Evolutionary conservation across 2,329 filamentous ascomycete genomes (phyloP).

Genomic region (Diaporthe batatas): DNA sequence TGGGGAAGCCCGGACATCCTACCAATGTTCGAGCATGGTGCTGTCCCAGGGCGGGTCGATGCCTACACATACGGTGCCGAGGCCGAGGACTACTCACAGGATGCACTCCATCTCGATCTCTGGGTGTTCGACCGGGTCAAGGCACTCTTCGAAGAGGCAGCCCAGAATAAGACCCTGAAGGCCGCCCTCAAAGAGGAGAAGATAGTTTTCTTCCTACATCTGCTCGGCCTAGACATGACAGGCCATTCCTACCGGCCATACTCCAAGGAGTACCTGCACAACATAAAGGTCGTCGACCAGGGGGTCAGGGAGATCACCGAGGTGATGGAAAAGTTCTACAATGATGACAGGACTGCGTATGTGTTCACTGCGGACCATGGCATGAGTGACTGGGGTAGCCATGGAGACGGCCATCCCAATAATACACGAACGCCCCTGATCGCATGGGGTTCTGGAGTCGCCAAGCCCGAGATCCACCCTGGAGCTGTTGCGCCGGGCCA

Average conservation of each 20-base stretch:
- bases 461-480: constrained; percentile 73
- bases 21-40: constrained; percentile 97
- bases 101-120: constrained; percentile 84
- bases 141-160: constrained; percentile 84
- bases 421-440: constrained; percentile 96
- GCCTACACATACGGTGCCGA: constrained; percentile 88
- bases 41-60: constrained; percentile 87
- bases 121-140: constrained; percentile 98
- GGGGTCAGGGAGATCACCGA: constrained; percentile 88
- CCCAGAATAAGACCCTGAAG: constrained; percentile 81
- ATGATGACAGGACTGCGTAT: constrained; percentile 87
- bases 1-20: constrained; percentile 99
- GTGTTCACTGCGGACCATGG: constrained; percentile 98
- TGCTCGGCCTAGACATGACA: constrained; percentile 91
- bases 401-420: constrained; percentile 96
- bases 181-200: constrained; percentile 83
- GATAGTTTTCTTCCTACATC: constrained; percentile 93
- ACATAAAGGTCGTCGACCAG: constrained; percentile 93
- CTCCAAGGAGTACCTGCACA: constrained; percentile 93
- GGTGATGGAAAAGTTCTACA: constrained; percentile 88
- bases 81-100: constrained; percentile 88
- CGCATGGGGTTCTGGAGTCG: constrained; percentile 92
- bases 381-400: constrained; percentile 99
- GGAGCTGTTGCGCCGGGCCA: constrained; percentile 79
- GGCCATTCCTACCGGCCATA: constrained; percentile 91